These are phyloP conservation scores for Neopestalotiopsis rosae DNA, from an alignment of 2,329 filamentous ascomycete genomes.

Conservation along the genomic window DNA sequence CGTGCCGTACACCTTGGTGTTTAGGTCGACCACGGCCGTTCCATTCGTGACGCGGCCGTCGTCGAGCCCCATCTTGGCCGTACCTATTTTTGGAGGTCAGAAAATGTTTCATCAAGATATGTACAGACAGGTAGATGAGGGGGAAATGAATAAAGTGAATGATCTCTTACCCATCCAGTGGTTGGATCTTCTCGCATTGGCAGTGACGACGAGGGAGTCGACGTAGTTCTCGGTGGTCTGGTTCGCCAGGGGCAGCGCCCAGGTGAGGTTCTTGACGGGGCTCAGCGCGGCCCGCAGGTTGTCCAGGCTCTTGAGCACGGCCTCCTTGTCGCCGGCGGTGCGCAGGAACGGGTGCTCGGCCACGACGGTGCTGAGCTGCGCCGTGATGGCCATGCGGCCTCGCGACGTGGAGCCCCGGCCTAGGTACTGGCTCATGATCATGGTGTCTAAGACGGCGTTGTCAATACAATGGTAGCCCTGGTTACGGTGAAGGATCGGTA, in stretches of 20 bases:
- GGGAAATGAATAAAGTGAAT: no score
- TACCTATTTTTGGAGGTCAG: slow-evolving; percentile 36
- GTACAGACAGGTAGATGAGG: no score
- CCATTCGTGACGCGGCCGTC: slow-evolving; percentile 58
- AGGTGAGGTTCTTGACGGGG: slow-evolving; percentile 60
- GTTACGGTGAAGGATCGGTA: neutral
- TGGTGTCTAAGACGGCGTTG: slow-evolving; percentile 39
- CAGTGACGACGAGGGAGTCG: slow-evolving; percentile 43
- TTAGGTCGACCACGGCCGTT: slow-evolving; percentile 64
- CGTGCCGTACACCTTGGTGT: slow-evolving; percentile 71
- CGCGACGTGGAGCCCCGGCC: slow-evolving; percentile 66
- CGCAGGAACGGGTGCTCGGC: slow-evolving; percentile 64
- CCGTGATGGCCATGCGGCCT: slow-evolving; percentile 65
- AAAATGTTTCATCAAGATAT: neutral
- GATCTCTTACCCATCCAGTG: slow-evolving; percentile 55
- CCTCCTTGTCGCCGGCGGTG: slow-evolving; percentile 62
- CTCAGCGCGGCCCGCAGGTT: slow-evolving; percentile 60
- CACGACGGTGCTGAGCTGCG: slow-evolving; percentile 61
- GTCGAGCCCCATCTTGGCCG: slow-evolving; percentile 64
- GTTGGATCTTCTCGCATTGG: slow-evolving; percentile 48
- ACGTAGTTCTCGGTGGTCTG: slow-evolving; percentile 62
- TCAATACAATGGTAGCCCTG: neutral
- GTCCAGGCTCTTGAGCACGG: slow-evolving; percentile 66
- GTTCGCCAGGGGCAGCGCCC: slow-evolving; percentile 57
- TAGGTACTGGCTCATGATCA: slow-evolving; percentile 66